Base-by-base conservation (phyloP, 768 basidiomycete species). In the Lactarius hengduanensis region DNA sequence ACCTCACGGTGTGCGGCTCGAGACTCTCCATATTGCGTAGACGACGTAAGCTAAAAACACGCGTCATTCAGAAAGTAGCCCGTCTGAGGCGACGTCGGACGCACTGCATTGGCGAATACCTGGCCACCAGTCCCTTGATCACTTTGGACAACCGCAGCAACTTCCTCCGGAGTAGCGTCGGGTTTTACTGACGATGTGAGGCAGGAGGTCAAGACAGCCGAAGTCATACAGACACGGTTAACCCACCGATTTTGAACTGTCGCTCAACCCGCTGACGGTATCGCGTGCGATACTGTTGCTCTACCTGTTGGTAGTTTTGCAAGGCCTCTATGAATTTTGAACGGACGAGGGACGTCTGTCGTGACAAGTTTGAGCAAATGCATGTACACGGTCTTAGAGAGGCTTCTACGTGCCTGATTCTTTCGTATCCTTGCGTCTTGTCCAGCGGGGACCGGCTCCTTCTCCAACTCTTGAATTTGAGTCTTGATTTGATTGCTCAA, bases 21-120 rank as follows among this genome's bases (percentile, higher is more conserved):
- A 18, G 92, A 88, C 70, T 92, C 90, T 38, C 88, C 91, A 75
- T 92, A 93, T n/a, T 86, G 85, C 59, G 84, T 86, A n/a, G 91
- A 91, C 34, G 81, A 81, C 50, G 89, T 83, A 54, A 95, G 80
- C 92, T 93, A 67, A 40, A 10, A 41, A 20, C 40, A 32, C 10
- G n/a, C 4, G 40, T 13, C 32, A 30, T 34, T 69, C 26, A 62
- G 55, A 36, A 32, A 32, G 32, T 41, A 22, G 53, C 5, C 30
- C 20, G 13, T 6, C n/a, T 15, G 20, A 15, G 28, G 30, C 38
- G 26, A 40, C 15, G 56, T 26, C n/a, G 18, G 2, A 72, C 81
- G 36, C 73, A 92, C 92, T 65, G 92, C 91, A 78, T 93, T 92
- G 66, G 89, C 88, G 80, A 98, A 98, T 61, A 97, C 89, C 75